These are phyloP conservation scores for Pseudisothecium myosuroides DNA, from an alignment of 225 moss, liverwort and hornwort species.

Conservation along the genomic window DNA sequence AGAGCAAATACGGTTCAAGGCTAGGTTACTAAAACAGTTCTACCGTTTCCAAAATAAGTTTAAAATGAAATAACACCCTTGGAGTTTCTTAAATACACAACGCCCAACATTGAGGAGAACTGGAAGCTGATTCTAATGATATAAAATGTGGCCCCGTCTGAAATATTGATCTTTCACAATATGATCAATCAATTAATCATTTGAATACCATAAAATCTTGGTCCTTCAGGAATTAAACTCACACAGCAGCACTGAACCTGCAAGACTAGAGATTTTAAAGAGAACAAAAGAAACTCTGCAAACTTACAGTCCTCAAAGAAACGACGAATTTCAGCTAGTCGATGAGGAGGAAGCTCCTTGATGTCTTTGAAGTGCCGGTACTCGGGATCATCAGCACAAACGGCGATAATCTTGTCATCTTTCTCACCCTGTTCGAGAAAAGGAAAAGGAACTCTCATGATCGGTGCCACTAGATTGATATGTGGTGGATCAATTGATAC, in stretches of 20 bases:
- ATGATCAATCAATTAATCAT: not conserved
- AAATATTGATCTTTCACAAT: not conserved
- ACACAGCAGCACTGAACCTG: not conserved
- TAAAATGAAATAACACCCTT: not conserved
- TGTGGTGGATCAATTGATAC: not conserved
- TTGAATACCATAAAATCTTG: not conserved
- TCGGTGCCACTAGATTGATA: not conserved
- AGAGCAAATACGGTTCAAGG: not conserved
- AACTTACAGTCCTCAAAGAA: slow-evolving; percentile 78
- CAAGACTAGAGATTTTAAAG: not conserved
- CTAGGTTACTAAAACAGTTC: not conserved
- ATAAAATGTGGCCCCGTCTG: not conserved
- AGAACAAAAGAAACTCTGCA: not conserved
- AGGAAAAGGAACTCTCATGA: not conserved
- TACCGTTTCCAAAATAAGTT: not conserved
- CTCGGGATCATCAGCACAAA: slow-evolving; percentile 82
- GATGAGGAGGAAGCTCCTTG: slow-evolving; percentile 74
- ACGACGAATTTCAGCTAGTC: slow-evolving; percentile 69
- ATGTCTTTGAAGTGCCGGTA: slow-evolving; percentile 64
- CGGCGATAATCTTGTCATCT: slow-evolving; percentile 86
- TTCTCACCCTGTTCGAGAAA: slow-evolving; percentile 59
- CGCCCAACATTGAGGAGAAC: not conserved
- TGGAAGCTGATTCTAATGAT: not conserved
- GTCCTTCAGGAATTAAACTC: not conserved
- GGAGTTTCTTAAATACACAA: not conserved